phyloP scores from a whole-genome alignment of 2,329 filamentous ascomycete genomes.

The Bipolaris victoriae region DNA sequence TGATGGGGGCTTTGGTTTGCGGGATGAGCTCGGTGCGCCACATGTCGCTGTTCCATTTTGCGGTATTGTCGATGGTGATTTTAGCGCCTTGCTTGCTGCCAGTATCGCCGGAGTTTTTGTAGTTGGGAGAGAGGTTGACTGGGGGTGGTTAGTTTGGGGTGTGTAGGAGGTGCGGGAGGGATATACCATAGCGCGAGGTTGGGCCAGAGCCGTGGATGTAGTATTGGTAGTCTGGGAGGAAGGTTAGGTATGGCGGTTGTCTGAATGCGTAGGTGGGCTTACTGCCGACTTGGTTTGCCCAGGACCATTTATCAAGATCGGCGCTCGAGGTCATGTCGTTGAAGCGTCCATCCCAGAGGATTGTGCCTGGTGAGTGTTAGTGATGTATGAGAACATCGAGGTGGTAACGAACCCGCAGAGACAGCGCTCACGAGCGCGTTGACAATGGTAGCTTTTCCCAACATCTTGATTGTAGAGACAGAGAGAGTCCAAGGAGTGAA shows the following conservation, averaged over 20 bases:
- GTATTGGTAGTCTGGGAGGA: conserved; percentile 66
- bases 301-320: conserved; percentile 68
- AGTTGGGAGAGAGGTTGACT: conserved; percentile 64
- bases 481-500: not conserved
- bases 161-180: too few relatives aligned
- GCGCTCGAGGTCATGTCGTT: conserved; percentile 62
- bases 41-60: conserved; percentile 79
- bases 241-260: not conserved
- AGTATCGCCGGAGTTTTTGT: conserved; percentile 70
- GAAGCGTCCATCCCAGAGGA: conserved; percentile 71
- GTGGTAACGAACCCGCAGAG: conserved; percentile 34
- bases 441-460: conserved; percentile 38
- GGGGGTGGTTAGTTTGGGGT: not conserved
- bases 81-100: conserved; percentile 69
- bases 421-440: conserved; percentile 42
- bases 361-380: conserved; percentile 46
- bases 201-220: conserved; percentile 69
- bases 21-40: conserved; percentile 76
- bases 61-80: conserved; percentile 68
- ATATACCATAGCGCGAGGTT: conserved; percentile 59
- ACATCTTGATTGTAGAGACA: conserved; percentile 30
- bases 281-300: conserved; percentile 68
- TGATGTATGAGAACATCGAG: not conserved
- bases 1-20: conserved; percentile 69
- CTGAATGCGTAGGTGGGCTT: conserved; percentile 49